These are phyloP conservation scores for Zygotorulaspora florentina DNA, from an alignment of 805 yeast species.

Conservation along the genomic window DNA sequence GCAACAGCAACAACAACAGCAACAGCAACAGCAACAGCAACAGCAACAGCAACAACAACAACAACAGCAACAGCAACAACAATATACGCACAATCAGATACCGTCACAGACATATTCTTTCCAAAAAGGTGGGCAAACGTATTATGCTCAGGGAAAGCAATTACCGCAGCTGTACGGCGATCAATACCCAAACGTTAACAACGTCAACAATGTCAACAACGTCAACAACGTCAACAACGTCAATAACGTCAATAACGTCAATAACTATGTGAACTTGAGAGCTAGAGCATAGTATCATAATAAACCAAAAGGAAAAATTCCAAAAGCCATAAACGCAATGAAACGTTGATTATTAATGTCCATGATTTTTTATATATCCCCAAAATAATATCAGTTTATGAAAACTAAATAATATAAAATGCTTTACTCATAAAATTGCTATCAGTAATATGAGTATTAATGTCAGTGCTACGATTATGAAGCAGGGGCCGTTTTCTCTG, in stretches of 20 bases:
- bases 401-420: not conserved
- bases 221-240: too few species aligned
- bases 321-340: too few species aligned
- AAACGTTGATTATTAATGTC: not conserved
- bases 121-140: conserved; percentile 7
- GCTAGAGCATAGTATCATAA: conserved; percentile 3
- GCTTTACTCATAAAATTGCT: conserved; percentile 33
- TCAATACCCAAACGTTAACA: conserved; percentile 9
- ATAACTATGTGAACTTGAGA: conserved; percentile 7
- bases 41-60: conserved; percentile 5
- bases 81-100: conserved; percentile 6
- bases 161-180: conserved; percentile 10
- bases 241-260: conserved; percentile 2
- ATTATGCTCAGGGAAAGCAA: conserved; percentile 5
- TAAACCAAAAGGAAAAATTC: too few species aligned
- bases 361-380: not conserved
- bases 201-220: too few species aligned
- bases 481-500: conserved; percentile 48
- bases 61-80: conserved; percentile 7
- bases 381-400: not conserved
- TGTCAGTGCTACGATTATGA: conserved; percentile 42
- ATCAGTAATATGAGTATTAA: conserved; percentile 44
- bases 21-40: conserved; percentile 13
- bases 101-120: conserved; percentile 4
- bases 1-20: conserved; percentile 19